phyloP scores from a whole-genome alignment of 805 yeast genomes.

The Kluyveromyces starmeri region DNA sequence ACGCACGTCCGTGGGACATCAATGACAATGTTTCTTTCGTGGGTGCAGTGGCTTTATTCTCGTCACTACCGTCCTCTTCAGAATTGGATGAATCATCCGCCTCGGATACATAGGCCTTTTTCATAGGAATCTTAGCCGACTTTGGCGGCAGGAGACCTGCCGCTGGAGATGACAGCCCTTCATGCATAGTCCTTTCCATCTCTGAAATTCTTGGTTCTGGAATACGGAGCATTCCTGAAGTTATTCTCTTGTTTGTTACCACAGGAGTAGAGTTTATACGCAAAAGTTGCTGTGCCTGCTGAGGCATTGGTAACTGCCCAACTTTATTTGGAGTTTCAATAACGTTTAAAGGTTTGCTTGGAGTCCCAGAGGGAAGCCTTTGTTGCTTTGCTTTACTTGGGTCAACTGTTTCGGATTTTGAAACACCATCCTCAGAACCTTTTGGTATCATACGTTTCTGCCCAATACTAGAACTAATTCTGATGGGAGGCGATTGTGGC shows the following conservation, averaged over 20 bases:
- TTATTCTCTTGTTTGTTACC: conserved; percentile 28
- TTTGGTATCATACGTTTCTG: conserved; percentile 24
- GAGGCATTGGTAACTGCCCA: conserved; percentile 20
- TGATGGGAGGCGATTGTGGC: conserved; percentile 32
- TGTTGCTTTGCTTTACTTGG: conserved; percentile 31
- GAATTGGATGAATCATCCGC: conserved; percentile 11
- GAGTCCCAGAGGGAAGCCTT: conserved; percentile 27
- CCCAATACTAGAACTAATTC: conserved; percentile 30
- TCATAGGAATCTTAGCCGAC: conserved; percentile 29
- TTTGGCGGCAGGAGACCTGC: conserved; percentile 26
- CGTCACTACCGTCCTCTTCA: conserved; percentile 12
- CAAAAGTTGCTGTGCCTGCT: conserved; percentile 9
- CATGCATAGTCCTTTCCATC: conserved; percentile 31
- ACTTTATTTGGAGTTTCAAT: conserved; percentile 19
- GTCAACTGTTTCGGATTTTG: conserved; percentile 31
- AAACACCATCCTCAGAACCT: conserved; percentile 30
- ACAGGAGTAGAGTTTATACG: conserved; percentile 12
- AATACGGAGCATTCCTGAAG: conserved; percentile 36
- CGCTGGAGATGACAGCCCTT: conserved; percentile 32
- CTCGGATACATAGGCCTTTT: conserved; percentile 21
- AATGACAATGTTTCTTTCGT: neutral
- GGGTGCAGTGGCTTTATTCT: neutral
- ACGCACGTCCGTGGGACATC: neutral
- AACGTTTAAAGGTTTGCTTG: conserved; percentile 13
- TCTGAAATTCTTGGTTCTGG: conserved; percentile 37